Percentiles rank a stretch among this genome's conserved stretches.
Conservation (phyloP, 495 filamentous ascomycete species). For the Podospora pseudocomata region DNA sequence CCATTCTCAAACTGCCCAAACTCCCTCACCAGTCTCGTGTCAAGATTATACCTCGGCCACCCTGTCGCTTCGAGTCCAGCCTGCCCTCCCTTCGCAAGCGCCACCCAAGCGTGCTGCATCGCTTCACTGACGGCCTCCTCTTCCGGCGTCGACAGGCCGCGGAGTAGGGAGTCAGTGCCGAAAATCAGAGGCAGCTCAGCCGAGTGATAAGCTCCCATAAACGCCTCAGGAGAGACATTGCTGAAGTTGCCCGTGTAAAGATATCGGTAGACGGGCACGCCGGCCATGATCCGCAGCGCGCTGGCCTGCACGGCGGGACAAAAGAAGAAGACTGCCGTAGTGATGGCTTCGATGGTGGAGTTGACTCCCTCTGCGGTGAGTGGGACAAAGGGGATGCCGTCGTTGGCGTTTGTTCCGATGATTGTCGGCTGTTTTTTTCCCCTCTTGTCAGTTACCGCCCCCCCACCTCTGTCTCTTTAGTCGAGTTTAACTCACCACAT, state of each 20-base stretch:
- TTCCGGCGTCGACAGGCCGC: slow-evolving; percentile 32
- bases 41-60: background rate
- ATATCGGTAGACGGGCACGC: slow-evolving; percentile 41
- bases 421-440: slow-evolving; percentile 17
- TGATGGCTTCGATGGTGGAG: slow-evolving; percentile 8
- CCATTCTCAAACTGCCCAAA: background rate
- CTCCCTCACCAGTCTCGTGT: background rate
- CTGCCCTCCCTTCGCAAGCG: slow-evolving; percentile 30
- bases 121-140: slow-evolving; percentile 31
- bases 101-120: slow-evolving; percentile 44
- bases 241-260: slow-evolving; percentile 47
- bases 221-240: slow-evolving; percentile 39
- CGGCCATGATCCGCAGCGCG: slow-evolving; percentile 25
- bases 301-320: slow-evolving; percentile 26
- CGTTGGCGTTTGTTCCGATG: slow-evolving; percentile 23
- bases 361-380: slow-evolving; percentile 14
- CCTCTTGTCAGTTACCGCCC: background rate
- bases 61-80: background rate
- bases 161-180: slow-evolving; percentile 39
- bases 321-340: slow-evolving; percentile 25
- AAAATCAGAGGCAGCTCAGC: slow-evolving; percentile 49
- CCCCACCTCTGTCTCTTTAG: background rate
- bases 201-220: slow-evolving; percentile 52
- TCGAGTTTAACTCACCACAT: slow-evolving; percentile 20
- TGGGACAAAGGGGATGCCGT: slow-evolving; percentile 23